Conservation (phyloP, 208 protist species). For the Crithidia bombi region DNA sequence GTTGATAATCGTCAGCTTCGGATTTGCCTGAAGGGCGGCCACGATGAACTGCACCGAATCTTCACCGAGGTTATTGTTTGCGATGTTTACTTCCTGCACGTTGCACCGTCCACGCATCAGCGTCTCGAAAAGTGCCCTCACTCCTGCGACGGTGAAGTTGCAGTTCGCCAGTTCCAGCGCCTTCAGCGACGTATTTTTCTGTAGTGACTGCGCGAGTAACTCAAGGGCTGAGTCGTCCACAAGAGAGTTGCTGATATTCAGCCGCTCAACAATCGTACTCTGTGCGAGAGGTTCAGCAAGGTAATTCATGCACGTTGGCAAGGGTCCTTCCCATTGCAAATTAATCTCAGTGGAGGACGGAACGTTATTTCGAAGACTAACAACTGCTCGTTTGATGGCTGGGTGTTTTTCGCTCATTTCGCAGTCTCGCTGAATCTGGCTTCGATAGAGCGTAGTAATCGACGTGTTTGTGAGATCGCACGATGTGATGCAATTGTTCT, state of each 20-base stretch:
- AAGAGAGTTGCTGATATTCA: slow-evolving; percentile 84
- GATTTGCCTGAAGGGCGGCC: slow-evolving; percentile 62
- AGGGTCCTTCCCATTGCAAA: slow-evolving; percentile 77
- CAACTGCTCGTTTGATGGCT: slow-evolving; percentile 68
- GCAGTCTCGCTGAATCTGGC: slow-evolving; percentile 64
- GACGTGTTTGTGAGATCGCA: slow-evolving; percentile 66
- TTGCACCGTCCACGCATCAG: slow-evolving; percentile 46
- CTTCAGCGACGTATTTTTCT: slow-evolving; percentile 67
- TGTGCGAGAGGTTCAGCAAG: slow-evolving; percentile 58
- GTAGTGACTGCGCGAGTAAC: slow-evolving; percentile 58
- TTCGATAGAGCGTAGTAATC: slow-evolving; percentile 45
- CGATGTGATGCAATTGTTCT: slow-evolving; percentile 55
- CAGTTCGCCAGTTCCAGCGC: slow-evolving; percentile 88
- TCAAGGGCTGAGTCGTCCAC: slow-evolving; percentile 71
- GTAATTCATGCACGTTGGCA: slow-evolving; percentile 64
- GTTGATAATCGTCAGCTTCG: slow-evolving; percentile 66
- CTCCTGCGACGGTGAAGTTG: slow-evolving; percentile 71
- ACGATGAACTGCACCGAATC: slow-evolving; percentile 61
- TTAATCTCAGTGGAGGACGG: slow-evolving; percentile 56
- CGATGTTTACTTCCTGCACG: slow-evolving; percentile 82
- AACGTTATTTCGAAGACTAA: slow-evolving; percentile 56
- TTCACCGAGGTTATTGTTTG: slow-evolving; percentile 82
- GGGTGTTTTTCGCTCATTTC: slow-evolving; percentile 76
- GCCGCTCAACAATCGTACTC: slow-evolving; percentile 53
- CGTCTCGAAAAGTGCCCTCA: slow-evolving; percentile 56